Base-by-base conservation (phyloP, 768 basidiomycete species). In the Collybia mongolica region DNA sequence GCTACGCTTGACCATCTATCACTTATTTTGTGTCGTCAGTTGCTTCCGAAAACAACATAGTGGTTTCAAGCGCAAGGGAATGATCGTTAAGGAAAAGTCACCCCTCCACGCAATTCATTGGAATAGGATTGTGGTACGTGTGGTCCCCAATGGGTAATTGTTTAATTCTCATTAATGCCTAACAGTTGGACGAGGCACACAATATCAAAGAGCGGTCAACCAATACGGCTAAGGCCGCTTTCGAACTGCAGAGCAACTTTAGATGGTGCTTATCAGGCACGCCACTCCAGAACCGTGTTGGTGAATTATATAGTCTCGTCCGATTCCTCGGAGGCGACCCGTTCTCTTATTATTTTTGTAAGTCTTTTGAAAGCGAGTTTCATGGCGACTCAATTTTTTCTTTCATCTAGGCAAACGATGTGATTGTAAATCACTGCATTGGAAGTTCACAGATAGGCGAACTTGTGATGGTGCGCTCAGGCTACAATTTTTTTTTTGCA, bases 181-280 rank as follows among this genome's bases (percentile, higher is more conserved):
- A 49, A 2, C 53, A 91, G 88, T 80, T 97, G 39, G 94, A 98
- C 57, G 94, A 97, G 72, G 96, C 95, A 5, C 96, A 98, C 68
- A 98, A 95, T 64, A 98, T 98, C 74, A 98, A 98, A 62, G 96
- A 98, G 63, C 83, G 96, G 3, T 72, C 83, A 3, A 94, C 92
- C 1, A 98, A 96, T 63, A 98, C 96, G 0, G 95, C 96, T 1
- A 98, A 96, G 67, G 95, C 94, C n/a, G 82, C 93, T 0, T 99
- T 99, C 64, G 89, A 93, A 48, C 74, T 99, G 9, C 68, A 86
- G 56, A 82, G 87, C 48, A 81, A 80, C 43, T 92, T 82, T 57
- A 84, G 83, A 52, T 99, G 97, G 97, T 99, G 97, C 69, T 74
- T 99, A 23, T 97, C 94, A 26, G 95, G 95, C 5, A 98, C 96